phyloP scores from a whole-genome alignment of 805 yeast genomes.

The Candida odintsovae region DNA sequence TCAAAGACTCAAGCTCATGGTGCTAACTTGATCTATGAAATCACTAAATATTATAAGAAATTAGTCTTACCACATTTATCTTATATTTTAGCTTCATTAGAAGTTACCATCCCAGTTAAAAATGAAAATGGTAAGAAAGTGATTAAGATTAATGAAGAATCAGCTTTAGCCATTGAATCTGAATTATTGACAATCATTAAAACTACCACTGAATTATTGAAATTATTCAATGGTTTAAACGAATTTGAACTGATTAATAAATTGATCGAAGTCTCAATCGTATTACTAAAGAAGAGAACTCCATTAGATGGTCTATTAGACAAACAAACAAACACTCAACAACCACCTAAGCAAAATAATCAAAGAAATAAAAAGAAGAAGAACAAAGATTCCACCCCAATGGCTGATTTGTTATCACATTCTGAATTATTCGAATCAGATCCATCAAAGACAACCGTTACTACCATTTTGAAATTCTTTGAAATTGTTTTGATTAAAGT shows the following conservation, averaged over 20 bases:
- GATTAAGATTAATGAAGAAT: conserved; percentile 33
- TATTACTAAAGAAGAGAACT: conserved; percentile 29
- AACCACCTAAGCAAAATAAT: conserved; percentile 12
- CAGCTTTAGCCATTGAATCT: conserved; percentile 26
- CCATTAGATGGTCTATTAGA: conserved; percentile 25
- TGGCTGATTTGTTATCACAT: conserved; percentile 66
- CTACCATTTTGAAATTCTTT: conserved; percentile 37
- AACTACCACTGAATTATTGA: conserved; percentile 23
- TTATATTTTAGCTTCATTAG: conserved; percentile 48
- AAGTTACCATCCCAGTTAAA: conserved; percentile 51
- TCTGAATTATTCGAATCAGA: conserved; percentile 45
- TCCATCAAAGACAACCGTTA: conserved; percentile 33
- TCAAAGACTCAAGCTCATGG: conserved; percentile 40
- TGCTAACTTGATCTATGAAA: conserved; percentile 32
- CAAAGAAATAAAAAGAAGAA: conserved; percentile 38
- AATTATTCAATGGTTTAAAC: conserved; percentile 32
- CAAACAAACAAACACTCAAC: conserved; percentile 30
- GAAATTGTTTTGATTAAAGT: conserved; percentile 40
- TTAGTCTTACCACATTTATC: conserved; percentile 40
- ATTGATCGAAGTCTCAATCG: conserved; percentile 51
- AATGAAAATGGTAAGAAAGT: conserved; percentile 31
- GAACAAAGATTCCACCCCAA: conserved; percentile 38
- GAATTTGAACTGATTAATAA: conserved; percentile 51
- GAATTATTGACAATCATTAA: conserved; percentile 28
- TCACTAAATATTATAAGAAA: conserved; percentile 26